Base-by-base conservation (phyloP, 2,329 filamentous ascomycete species). In the Pestalotiopsis fici region DNA sequence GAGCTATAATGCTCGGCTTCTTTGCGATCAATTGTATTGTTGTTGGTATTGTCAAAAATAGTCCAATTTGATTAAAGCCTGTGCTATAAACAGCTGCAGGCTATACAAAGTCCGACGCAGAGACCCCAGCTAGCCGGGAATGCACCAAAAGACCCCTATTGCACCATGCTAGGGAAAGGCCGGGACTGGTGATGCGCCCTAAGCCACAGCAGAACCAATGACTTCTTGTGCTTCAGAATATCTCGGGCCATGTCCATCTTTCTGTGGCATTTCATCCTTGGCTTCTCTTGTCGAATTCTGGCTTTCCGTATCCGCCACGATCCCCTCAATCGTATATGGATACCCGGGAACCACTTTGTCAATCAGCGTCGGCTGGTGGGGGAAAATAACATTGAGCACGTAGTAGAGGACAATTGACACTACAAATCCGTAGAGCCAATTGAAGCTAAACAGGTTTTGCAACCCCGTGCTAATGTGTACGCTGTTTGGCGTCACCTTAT, bases 391-490 rank as follows among this genome's bases (percentile, higher is more conserved):
- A 35, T 74, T 72, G 21, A 74, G 39, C 2, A 47, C 64, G 18
- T 68, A 74, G 63, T 73, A 74, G 15, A 74, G n/a, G 3, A 66
- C 59, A 4, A 74, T 54, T 47, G 66, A 66, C 4, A 72, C 67
- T 47, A 74, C 72, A 57, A 76, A 77, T 2, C 76, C 75, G 25
- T 75, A 75, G 13, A 77, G 54, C 74, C 75, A 77, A 35, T 76
- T 77, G 21, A 77, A 71, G 37, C 66, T 69, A 66, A 76, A 77
- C 35, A 77, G 66, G 28, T 77, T 71, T 39, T 59, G 65, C 13
- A 75, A 66, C 4, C 74, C 74, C 67, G 70, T 27, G 27, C 66
- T 67, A 12, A 76, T 69, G 5, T 60, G 27, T 15, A 76, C 74
- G n/a, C 68, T 71, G 59, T 66, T 66, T 5, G 73, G 73, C 25